Evolutionary conservation across 208 protist species (phyloP), one percentile per base, ranked within the genome.

Genomic region (Trypanosoma melophagium): DNA sequence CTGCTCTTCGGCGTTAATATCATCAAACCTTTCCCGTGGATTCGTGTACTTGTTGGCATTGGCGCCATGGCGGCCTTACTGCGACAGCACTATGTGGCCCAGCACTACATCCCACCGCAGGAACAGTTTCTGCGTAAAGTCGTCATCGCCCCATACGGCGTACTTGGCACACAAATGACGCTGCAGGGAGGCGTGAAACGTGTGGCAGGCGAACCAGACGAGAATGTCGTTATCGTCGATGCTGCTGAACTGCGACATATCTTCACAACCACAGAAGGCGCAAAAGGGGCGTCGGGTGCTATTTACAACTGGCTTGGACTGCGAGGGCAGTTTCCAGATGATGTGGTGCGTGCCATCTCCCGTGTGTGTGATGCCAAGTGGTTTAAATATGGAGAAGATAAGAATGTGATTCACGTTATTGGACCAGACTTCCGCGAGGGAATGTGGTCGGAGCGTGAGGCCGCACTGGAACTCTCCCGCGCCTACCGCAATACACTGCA

Each of bases 221-320:
- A 88, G 47, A 70, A 60, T 31, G 79, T 73, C 47, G 81, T 84
- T 7, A 80, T 96, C 56, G 86, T 86, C 17, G 91, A 94, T 59
- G 71, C 84, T 0, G 80, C 87, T 14, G 86, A 90, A 54, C 69
- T 93, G 45, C 76, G 83, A 62, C 57, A 82, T 40, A 77, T 94
- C 57, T 84, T 91, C 58, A 84, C 77, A 35, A 80, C 76, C 13
- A 80, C 78, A 17, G 75, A 74, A 41, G 64, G 68, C 41, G 88
- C 83, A 4, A 79, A 62, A 1, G 91, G 88, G 19, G 89, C 91
- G 8, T 88, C 91, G 0, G 80, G 85, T 19, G 86, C 87, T 3
- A 94, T 96, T 55, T 94, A 94, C 81, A 91, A 91, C 53, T 93
- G 87, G 88, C 65, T 92, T 21, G 79, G 85, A 7, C 76, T 91